These are phyloP conservation scores for Myxozyma lipomycoides DNA, from an alignment of 805 yeast species.

Conservation along the genomic window DNA sequence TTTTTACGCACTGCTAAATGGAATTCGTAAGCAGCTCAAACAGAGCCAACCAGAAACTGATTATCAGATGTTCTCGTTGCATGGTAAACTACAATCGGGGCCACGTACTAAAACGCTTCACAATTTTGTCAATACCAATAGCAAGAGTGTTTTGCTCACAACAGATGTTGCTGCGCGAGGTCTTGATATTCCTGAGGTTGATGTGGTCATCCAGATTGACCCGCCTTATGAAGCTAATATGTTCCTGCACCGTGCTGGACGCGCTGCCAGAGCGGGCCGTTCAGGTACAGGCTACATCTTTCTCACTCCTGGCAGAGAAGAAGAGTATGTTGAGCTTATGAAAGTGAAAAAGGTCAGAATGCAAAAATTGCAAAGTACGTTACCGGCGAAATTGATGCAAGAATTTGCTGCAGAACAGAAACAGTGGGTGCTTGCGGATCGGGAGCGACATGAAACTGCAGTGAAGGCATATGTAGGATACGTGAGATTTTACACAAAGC, in stretches of 20 bases:
- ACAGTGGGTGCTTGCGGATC: slow-evolving; percentile 63
- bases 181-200: slow-evolving; percentile 91
- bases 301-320: slow-evolving; percentile 71
- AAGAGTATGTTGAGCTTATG: slow-evolving; percentile 76
- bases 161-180: slow-evolving; percentile 99
- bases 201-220: slow-evolving; percentile 86
- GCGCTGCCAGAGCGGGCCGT: slow-evolving; percentile 90
- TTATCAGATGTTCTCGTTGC: slow-evolving; percentile 63
- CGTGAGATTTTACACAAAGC: slow-evolving; percentile 79
- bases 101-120: slow-evolving; percentile 71
- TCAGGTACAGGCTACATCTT: slow-evolving; percentile 75
- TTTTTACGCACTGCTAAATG: slow-evolving; percentile 51
- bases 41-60: slow-evolving; percentile 28
- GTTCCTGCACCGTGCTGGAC: slow-evolving; percentile 89
- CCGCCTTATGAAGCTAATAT: slow-evolving; percentile 93
- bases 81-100: slow-evolving; percentile 83
- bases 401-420: slow-evolving; percentile 31
- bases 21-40: slow-evolving; percentile 22
- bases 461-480: slow-evolving; percentile 78
- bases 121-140: slow-evolving; percentile 48
- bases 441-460: slow-evolving; percentile 75
- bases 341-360: slow-evolving; percentile 61
- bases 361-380: slow-evolving; percentile 36
- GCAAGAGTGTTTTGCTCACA: slow-evolving; percentile 59
- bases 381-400: slow-evolving; percentile 1